phyloP scores from a whole-genome alignment of 2,329 filamentous ascomycete species.

The Penicillium polonicum region DNA sequence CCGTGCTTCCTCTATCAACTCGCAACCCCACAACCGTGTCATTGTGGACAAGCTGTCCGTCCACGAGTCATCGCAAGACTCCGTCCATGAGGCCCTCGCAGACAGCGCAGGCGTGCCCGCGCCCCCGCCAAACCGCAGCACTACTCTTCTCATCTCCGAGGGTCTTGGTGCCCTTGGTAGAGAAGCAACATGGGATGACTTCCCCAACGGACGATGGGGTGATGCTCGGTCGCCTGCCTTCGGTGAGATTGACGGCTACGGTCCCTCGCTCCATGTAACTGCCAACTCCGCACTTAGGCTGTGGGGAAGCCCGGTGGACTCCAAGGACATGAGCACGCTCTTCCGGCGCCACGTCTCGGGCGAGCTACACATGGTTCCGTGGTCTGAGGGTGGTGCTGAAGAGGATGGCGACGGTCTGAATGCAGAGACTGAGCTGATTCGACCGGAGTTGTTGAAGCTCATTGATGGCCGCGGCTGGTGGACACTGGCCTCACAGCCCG shows the following conservation, averaged over 20 bases:
- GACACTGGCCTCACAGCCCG: slow-evolving; percentile 93
- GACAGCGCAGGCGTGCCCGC: slow-evolving; percentile 73
- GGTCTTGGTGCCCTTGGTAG: slow-evolving; percentile 84
- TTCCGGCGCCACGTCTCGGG: slow-evolving; percentile 82
- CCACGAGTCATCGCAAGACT: slow-evolving; percentile 37
- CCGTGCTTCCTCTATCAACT: slow-evolving; percentile 75
- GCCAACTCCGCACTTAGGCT: slow-evolving; percentile 77
- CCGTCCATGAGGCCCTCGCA: slow-evolving; percentile 66
- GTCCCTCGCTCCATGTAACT: slow-evolving; percentile 89
- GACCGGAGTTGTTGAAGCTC: slow-evolving; percentile 68
- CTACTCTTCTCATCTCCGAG: slow-evolving; percentile 90
- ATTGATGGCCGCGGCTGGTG: slow-evolving; percentile 83
- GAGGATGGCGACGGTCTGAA: slow-evolving; percentile 44
- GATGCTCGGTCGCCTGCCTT: slow-evolving; percentile 91
- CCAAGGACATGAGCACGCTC: slow-evolving; percentile 71
- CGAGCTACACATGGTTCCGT: slow-evolving; percentile 77
- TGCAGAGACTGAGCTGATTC: slow-evolving; percentile 80
- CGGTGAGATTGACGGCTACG: slow-evolving; percentile 97
- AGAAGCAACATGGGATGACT: slow-evolving; percentile 98
- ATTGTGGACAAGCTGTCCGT: slow-evolving; percentile 64
- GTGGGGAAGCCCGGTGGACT: slow-evolving; percentile 75
- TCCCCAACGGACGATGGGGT: slow-evolving; percentile 93
- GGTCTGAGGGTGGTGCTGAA: slow-evolving; percentile 77
- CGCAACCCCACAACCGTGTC: slow-evolving; percentile 81
- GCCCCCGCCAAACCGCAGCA: slow-evolving; percentile 71